Base-by-base conservation (phyloP, 2,329 filamentous ascomycete species). In the Epichloe uncinata region DNA sequence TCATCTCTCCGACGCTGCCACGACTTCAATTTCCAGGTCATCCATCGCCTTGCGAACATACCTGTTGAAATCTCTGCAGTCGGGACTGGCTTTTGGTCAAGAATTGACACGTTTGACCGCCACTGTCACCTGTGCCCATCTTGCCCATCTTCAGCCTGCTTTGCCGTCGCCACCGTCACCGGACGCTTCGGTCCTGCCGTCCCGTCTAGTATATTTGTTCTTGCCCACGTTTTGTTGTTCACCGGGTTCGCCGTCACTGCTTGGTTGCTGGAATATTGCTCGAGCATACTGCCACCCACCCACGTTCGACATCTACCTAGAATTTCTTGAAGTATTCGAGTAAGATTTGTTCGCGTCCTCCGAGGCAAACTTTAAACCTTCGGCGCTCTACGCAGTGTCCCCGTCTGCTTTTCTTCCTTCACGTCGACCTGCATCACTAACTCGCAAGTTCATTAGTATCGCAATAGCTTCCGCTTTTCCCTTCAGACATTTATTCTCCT, bases 191-290 rank as follows among this genome's bases (percentile, higher is more conserved):
- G 46, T 38, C 50, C 38, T 51, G 50, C 50, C 50, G 34, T 20
- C 13, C 18, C 8, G 13, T 18, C n/a, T 18, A 9, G 48, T 42
- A 16, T 37, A 16, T 37, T 49, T 33, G 50, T 47, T 50, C 48
- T 42, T 50, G 45, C 48, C 50, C n/a, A 15, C 30, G 26, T 34
- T 34, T 37, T 41, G 13, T 13, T 11, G 4, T 43, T 9, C 34
- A 41, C 12, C 20, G 16, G 20, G 41, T 38, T 42, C 4, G 36
- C 38, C 33, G 40, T 44, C 15, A 37, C 37, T 56, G 57, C 56
- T 63, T 56, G 59, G 62, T 66, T 67, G 65, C 65, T 67, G 65
- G 63, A 67, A 67, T 65, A 67, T 65, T 65, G 65, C 65, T 61
- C 59, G 58, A 61, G 61, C 57, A 51, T 51, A 46, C 52, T 47